Evolutionary conservation across 208 protist species (phyloP), one percentile per base, ranked within the genome.

Genomic region (Leishmania guyanensis): DNA sequence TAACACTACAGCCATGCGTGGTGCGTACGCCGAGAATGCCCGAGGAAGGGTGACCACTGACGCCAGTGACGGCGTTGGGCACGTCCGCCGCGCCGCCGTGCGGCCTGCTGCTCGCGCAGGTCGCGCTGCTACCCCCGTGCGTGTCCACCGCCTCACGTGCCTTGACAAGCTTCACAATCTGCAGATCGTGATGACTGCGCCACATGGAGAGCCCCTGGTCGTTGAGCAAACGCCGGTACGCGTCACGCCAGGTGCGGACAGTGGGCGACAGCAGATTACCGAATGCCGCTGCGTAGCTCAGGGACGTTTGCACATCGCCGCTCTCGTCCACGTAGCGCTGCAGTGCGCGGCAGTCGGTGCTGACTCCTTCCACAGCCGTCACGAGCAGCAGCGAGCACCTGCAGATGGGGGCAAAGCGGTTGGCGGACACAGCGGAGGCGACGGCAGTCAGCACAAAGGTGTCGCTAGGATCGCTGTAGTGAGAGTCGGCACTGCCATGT

Each of bases 321-420:
- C 84, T 94, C 86, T 89, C 89, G 85, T 97, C 94, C 51, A 96
- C 86, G 86, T 97, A 97, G 26, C 89, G 88, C 82, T 97, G 94
- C 70, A 97, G 82, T 3, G 90, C 84, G 36, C 51, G 79, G 54
- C 46, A 83, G 76, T 89, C 78, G 43, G 64, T 50, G 75, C 84
- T 81, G 29, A 85, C 75, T 0, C 84, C 88, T 69, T 95, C 91
- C 70, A 95, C 91, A 9, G 84, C 89, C 0, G 91, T 90, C 16
- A 91, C 82, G 29, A 97, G 66, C 54, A 97, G 80, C 4, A 97
- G 84, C 26, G 91, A 95, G 77, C 82, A 85, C 64, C 75, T 64
- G 56, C 70, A 43, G 48, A 84, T 26, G 54, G 81, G 71, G 36
- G 70, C 48, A 36, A 84, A 84, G 43, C 0, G n/a, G 22, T 72